phyloP scores from a whole-genome alignment of 1,284 basidiomycete species.

The Irpex rosettiformis region DNA sequence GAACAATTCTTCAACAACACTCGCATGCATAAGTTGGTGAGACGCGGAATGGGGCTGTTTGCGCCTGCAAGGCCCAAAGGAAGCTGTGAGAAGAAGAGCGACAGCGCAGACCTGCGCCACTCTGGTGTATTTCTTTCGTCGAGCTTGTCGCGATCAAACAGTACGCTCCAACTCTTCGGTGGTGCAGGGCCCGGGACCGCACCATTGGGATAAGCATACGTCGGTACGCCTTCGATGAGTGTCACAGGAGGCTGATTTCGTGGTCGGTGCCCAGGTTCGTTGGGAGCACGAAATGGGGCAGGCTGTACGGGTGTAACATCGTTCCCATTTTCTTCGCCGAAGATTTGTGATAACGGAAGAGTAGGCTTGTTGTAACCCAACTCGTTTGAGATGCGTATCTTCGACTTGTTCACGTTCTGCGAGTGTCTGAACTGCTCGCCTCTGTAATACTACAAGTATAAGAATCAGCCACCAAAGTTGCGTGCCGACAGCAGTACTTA shows the following conservation, averaged over 20 bases:
- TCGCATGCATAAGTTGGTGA: conserved; percentile 40
- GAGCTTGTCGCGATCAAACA: conserved; percentile 14
- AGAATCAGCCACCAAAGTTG: background rate
- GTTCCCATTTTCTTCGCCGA: conserved; percentile 14
- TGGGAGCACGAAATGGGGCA: conserved; percentile 12
- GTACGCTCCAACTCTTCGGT: conserved; percentile 25
- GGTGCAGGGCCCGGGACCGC: conserved; percentile 23
- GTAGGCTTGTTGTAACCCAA: conserved; percentile 25
- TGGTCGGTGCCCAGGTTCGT: conserved; percentile 2
- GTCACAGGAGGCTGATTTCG: conserved; percentile 14
- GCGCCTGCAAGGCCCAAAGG: background rate
- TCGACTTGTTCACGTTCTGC: conserved; percentile 48
- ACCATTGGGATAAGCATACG: conserved; percentile 25
- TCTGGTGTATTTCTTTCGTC: conserved; percentile 28
- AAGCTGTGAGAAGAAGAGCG: conserved; percentile 40
- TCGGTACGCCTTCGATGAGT: conserved; percentile 22
- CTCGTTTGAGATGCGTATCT: conserved; percentile 29
- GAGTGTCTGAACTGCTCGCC: conserved; percentile 66
- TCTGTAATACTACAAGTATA: conserved; percentile 28
- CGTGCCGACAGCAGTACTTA: conserved; percentile 18
- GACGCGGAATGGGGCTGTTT: conserved; percentile 9
- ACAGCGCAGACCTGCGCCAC: conserved; percentile 53
- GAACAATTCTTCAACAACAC: conserved; percentile 31
- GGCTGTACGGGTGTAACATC: conserved; percentile 10
- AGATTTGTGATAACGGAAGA: conserved; percentile 32